These are phyloP conservation scores for Malus hybrid DNA, from an alignment of 331 rosid species.

Conservation along the genomic window DNA sequence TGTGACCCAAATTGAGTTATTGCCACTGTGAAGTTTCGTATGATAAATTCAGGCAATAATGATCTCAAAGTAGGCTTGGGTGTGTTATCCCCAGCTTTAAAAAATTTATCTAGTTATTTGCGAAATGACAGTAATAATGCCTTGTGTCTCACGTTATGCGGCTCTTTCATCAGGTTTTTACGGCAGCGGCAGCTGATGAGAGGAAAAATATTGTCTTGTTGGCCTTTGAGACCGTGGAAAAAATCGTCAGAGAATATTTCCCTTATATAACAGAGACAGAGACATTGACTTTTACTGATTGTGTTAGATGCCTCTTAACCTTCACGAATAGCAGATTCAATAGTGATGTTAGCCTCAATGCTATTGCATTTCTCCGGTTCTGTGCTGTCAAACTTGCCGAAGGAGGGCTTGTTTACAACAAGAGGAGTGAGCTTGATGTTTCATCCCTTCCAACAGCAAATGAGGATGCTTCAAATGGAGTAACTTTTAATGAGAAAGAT, in stretches of 20 bases:
- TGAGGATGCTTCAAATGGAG: conserved; percentile 33
- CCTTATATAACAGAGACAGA: conserved; percentile 98
- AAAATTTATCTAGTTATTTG: not conserved
- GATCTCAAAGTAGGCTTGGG: not conserved
- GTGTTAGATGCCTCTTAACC: conserved; percentile 91
- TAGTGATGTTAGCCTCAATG: conserved; percentile 98
- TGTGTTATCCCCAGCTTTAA: not conserved
- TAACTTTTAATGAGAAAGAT: conserved; percentile 50
- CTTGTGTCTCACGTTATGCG: conserved; percentile 20
- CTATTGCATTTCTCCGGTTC: conserved; percentile 96
- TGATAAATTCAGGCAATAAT: not conserved
- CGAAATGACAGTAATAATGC: not conserved
- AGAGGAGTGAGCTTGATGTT: conserved; percentile 40
- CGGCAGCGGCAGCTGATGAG: conserved; percentile 98
- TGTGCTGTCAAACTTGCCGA: conserved; percentile 99
- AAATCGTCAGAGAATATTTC: conserved; percentile 93
- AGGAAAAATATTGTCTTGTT: conserved; percentile 80
- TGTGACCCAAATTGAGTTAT: not conserved
- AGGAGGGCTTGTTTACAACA: conserved; percentile 84
- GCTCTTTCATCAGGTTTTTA: conserved; percentile 67
- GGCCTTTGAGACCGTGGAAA: conserved; percentile 99
- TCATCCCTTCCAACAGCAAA: conserved; percentile 30
- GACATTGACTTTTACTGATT: conserved; percentile 84
- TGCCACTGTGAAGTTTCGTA: not conserved
- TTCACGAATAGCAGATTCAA: conserved; percentile 94